These are phyloP conservation scores for Evansstolkia leycettana DNA, from an alignment of 495 filamentous ascomycete genomes.

Conservation along the genomic window DNA sequence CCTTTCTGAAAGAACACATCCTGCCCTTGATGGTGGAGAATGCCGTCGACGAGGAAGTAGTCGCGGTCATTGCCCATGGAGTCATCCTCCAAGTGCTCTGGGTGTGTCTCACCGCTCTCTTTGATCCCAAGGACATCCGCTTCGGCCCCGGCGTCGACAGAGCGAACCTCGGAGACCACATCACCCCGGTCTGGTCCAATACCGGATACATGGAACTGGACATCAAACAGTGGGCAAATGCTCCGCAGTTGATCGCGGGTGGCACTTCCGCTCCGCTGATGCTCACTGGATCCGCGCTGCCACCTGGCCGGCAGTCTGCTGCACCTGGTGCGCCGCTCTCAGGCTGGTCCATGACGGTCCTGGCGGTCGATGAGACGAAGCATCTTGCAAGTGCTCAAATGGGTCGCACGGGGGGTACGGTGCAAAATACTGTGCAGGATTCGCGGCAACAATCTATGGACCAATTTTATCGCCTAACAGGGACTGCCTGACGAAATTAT, in stretches of 20 bases:
- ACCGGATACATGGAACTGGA: constrained; percentile 49
- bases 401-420: constrained; percentile 53
- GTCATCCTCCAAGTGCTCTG: constrained; percentile 59
- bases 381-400: constrained; percentile 49
- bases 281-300: not conserved
- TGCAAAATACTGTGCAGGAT: constrained; percentile 57
- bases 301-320: not conserved
- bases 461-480: constrained; percentile 36
- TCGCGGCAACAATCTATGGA: constrained; percentile 58
- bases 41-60: constrained; percentile 9
- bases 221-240: constrained; percentile 9
- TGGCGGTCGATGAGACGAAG: constrained; percentile 33
- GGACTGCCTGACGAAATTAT: constrained; percentile 1
- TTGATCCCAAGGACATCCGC: constrained; percentile 28
- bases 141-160: constrained; percentile 8
- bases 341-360: constrained; percentile 10
- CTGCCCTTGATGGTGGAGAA: constrained; percentile 36
- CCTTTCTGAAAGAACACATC: constrained; percentile 50
- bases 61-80: constrained; percentile 66
- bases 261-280: not conserved
- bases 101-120: constrained; percentile 42
- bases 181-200: constrained; percentile 41
- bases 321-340: constrained; percentile 2
- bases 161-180: constrained; percentile 5
- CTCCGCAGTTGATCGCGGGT: not conserved